A percentile compares a stretch with the other conserved stretches of the same genome.
Evolutionary conservation across 441 rosid genomes (phyloP).

Genomic region (Erodium moschatum): DNA sequence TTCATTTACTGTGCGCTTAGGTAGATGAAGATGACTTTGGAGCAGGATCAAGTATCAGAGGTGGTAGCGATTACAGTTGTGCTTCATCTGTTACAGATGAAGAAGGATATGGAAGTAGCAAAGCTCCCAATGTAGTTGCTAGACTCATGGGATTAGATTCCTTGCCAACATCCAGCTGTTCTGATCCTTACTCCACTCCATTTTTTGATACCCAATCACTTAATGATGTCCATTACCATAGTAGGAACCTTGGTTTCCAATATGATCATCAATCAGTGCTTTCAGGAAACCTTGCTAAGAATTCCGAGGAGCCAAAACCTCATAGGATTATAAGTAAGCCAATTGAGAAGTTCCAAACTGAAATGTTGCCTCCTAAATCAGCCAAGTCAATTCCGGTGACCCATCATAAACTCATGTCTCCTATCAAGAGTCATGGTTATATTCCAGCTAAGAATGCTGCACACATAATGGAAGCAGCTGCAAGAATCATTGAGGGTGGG

Average conservation of each 20-base stretch:
- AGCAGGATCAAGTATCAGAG: constrained; percentile 42
- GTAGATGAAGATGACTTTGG: constrained; percentile 57
- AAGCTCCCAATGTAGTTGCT: constrained; percentile 81
- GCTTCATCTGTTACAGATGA: constrained; percentile 88
- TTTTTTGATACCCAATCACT: constrained; percentile 56
- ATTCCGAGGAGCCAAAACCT: constrained; percentile 34
- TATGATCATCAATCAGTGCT: constrained; percentile 38
- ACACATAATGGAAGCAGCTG: constrained; percentile 95
- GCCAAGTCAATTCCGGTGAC: constrained; percentile 92
- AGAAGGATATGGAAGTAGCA: constrained; percentile 58
- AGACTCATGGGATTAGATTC: constrained; percentile 94
- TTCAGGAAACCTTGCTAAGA: constrained; percentile 38
- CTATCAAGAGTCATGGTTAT: constrained; percentile 83
- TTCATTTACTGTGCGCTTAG: constrained; percentile 29
- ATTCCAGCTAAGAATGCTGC: constrained; percentile 75
- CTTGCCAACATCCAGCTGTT: constrained; percentile 47
- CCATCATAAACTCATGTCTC: constrained; percentile 83
- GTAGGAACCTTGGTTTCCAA: constrained; percentile 44
- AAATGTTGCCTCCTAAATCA: constrained; percentile 80
- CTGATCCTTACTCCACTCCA: constrained; percentile 49
- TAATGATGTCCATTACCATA: constrained; percentile 32
- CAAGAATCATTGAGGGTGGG: constrained; percentile 60
- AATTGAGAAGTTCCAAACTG: constrained; percentile 85
- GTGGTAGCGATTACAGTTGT: constrained; percentile 65
- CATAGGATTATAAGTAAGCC: constrained; percentile 45